Conservation (phyloP, 345 rosid species). For the Eucalyptus curtisii region DNA sequence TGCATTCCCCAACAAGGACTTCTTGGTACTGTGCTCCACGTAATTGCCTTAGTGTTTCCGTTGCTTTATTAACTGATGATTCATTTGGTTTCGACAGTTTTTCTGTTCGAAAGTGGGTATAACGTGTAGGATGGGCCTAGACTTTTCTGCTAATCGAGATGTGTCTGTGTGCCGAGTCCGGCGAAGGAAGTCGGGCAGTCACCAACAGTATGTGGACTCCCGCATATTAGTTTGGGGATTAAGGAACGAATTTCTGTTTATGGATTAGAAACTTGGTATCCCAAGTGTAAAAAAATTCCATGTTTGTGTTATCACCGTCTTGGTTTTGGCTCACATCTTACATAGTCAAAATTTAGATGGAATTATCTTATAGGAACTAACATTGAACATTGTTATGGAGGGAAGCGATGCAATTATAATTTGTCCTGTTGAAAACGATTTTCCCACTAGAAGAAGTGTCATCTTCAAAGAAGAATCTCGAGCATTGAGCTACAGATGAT, state of each 20-base stretch:
- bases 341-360: background rate
- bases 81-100: background rate
- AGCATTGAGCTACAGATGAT: background rate
- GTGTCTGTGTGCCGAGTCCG: conserved; percentile 32
- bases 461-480: background rate
- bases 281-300: background rate
- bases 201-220: conserved; percentile 29
- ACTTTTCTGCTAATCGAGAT: background rate
- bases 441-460: background rate
- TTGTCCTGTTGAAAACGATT: background rate
- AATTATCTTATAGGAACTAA: background rate
- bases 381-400: background rate
- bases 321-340: background rate
- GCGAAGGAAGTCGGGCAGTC: conserved; percentile 35
- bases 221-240: background rate
- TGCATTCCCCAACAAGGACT: conserved; percentile 44
- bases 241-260: background rate
- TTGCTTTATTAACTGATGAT: background rate
- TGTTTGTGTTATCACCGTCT: background rate
- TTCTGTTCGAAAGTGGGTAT: background rate
- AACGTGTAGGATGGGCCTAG: conserved; percentile 27
- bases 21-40: conserved; percentile 16
- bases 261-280: background rate
- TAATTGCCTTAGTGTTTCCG: background rate
- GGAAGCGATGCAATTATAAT: background rate